Evolutionary conservation across 2,329 filamentous ascomycete species (phyloP).

Genomic region (Colletotrichum theobromicola): DNA sequence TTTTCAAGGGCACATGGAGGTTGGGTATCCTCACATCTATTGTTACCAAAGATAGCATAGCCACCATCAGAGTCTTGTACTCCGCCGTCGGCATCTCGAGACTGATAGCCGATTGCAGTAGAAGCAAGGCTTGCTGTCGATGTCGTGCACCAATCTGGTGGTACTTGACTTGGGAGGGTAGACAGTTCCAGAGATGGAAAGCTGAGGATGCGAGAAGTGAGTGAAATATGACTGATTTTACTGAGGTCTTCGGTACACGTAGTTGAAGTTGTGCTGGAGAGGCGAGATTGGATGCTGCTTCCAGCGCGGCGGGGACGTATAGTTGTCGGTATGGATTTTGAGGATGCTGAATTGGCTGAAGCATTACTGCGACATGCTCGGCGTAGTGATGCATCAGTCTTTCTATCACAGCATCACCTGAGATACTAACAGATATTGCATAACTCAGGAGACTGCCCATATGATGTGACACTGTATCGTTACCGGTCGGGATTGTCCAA

Average conservation of each 20-base stretch:
- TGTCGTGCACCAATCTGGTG: not conserved
- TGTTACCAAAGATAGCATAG: not conserved
- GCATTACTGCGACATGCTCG: not conserved
- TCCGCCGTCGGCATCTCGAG: not conserved
- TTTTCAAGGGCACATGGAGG: not conserved
- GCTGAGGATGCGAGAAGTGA: not conserved
- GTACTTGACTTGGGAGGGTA: not conserved
- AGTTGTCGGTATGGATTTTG: not conserved
- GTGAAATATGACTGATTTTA: not conserved
- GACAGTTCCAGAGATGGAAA: not conserved
- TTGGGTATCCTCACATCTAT: not conserved
- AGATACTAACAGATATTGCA: not conserved
- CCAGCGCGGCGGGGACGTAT: not conserved
- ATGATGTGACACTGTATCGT: not conserved
- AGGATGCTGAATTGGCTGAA: not conserved
- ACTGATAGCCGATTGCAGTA: not conserved
- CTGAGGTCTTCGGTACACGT: not conserved
- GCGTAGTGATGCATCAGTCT: not conserved
- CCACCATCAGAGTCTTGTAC: conserved; percentile 1
- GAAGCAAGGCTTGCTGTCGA: not conserved
- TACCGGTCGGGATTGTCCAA: not conserved
- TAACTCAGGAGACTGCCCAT: not conserved
- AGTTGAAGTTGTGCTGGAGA: not conserved
- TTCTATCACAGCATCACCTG: not conserved
- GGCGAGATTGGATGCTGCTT: not conserved